These are phyloP conservation scores for Fomitopsis betulina DNA, from an alignment of 1,284 basidiomycete species.

Conservation along the genomic window DNA sequence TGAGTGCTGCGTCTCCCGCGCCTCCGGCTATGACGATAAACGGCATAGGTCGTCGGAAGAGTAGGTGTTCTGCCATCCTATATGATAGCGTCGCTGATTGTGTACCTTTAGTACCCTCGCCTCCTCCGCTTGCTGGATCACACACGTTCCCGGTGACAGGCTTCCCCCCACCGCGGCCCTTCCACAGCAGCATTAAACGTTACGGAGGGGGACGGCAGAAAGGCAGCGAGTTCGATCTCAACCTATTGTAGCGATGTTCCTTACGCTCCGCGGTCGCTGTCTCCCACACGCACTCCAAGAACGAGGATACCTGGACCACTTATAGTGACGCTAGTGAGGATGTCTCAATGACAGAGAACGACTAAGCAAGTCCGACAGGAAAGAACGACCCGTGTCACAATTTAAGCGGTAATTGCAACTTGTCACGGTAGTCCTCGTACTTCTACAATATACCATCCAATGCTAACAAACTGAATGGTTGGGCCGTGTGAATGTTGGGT, in stretches of 20 bases:
- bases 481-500: too few species aligned
- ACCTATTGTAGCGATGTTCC: slow-evolving; percentile 32
- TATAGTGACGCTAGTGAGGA: too few species aligned
- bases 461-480: too few species aligned
- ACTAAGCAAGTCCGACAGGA: background rate
- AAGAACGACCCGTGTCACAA: background rate
- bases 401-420: too few species aligned
- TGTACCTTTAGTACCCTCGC: slow-evolving; percentile 57
- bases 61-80: slow-evolving; percentile 33
- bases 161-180: slow-evolving; percentile 74
- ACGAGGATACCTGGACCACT: background rate
- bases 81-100: slow-evolving; percentile 2
- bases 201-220: slow-evolving; percentile 61
- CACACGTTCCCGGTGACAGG: slow-evolving; percentile 68
- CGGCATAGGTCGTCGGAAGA: slow-evolving; percentile 39
- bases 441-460: too few species aligned
- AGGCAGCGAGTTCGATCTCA: slow-evolving; percentile 68
- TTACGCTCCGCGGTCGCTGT: background rate
- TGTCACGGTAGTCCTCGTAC: too few species aligned
- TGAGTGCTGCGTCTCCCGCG: slow-evolving; percentile 9
- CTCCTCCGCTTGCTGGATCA: slow-evolving; percentile 62
- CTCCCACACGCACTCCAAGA: background rate
- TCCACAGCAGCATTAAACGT: slow-evolving; percentile 40
- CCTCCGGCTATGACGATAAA: slow-evolving; percentile 18
- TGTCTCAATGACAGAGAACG: too few species aligned